Conservation (phyloP, 1,284 basidiomycete species). For the Paramarasmius palmivorus region DNA sequence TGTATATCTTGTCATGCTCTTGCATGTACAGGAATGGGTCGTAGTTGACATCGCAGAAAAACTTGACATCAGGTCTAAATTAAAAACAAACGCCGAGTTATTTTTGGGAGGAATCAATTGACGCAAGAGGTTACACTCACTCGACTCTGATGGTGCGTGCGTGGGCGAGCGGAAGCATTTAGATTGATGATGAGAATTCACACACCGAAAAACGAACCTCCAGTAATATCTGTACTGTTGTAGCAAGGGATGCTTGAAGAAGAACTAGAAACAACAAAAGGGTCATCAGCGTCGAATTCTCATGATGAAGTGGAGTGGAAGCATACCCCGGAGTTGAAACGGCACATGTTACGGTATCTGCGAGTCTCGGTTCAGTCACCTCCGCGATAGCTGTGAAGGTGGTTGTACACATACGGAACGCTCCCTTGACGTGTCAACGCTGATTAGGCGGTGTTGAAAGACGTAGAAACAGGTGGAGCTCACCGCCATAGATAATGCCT, state of each 20-base stretch:
- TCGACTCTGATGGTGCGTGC: constrained; percentile 35
- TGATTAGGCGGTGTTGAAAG: constrained; percentile 7
- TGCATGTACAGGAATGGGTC: constrained; percentile 85
- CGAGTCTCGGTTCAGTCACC: constrained; percentile 5
- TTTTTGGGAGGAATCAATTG: constrained; percentile 7
- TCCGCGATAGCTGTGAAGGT: neutral
- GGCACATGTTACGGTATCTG: constrained; percentile 78
- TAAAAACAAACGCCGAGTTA: constrained; percentile 7
- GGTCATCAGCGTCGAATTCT: constrained; percentile 11
- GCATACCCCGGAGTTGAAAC: constrained; percentile 82
- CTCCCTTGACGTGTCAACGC: constrained; percentile 36
- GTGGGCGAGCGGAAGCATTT: constrained; percentile 2
- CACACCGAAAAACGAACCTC: constrained; percentile 54
- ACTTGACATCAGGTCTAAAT: constrained; percentile 67
- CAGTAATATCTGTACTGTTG: constrained; percentile 82
- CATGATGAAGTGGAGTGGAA: constrained; percentile 5
- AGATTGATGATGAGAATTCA: neutral
- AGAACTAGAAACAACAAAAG: constrained; percentile 62
- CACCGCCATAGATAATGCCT: constrained; percentile 72
- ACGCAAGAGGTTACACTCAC: constrained; percentile 24
- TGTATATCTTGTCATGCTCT: constrained; percentile 73
- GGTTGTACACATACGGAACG: constrained; percentile 44
- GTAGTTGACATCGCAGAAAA: constrained; percentile 75
- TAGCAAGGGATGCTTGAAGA: constrained; percentile 76
- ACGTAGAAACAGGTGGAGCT: constrained; percentile 13